Evolutionary conservation across 164 flowering plant genomes (phyloP).

Genomic region (Stephania cephalantha): DNA sequence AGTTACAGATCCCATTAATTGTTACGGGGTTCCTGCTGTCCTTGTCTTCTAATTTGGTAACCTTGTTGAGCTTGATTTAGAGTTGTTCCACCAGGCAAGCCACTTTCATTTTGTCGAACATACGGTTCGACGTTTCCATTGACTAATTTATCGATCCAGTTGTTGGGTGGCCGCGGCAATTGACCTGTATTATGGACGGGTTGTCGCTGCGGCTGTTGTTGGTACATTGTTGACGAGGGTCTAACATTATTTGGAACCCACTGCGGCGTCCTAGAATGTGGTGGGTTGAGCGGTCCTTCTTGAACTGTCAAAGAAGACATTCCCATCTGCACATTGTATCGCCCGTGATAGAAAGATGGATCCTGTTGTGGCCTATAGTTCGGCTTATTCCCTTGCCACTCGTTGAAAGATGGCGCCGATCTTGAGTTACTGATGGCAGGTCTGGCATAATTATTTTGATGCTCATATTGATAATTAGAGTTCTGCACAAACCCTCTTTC

Average conservation of each 20-base stretch:
- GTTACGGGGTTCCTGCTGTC: constrained; percentile 12
- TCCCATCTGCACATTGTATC: constrained; percentile 29
- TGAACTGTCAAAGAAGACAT: constrained; percentile 50
- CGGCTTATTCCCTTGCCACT: constrained; percentile 29
- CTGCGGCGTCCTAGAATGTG: constrained; percentile 14
- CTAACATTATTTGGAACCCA: constrained; percentile 24
- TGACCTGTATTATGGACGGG: constrained; percentile 22
- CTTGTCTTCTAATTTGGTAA: constrained; percentile 46
- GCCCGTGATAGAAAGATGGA: constrained; percentile 31
- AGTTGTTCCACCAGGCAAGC: constrained; percentile 10
- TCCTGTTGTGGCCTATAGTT: constrained; percentile 35
- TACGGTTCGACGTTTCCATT: constrained; percentile 25
- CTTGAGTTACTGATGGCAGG: constrained; percentile 28
- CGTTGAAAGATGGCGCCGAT: constrained; percentile 26
- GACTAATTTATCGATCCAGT: constrained; percentile 49
- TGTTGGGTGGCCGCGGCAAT: constrained; percentile 61
- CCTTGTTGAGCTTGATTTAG: constrained; percentile 41
- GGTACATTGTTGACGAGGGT: constrained; percentile 2
- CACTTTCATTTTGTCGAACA: constrained; percentile 30
- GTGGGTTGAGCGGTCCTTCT: constrained; percentile 23
- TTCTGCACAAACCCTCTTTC: constrained; percentile 43
- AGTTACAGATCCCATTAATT: not conserved
- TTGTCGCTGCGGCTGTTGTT: constrained; percentile 11
- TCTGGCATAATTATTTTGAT: constrained; percentile 21
- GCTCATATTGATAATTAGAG: constrained; percentile 24